Percentiles rank a stretch among this genome's conserved stretches.
phyloP scores from a whole-genome alignment of 805 yeast species.

The Saturnispora mendoncae region DNA sequence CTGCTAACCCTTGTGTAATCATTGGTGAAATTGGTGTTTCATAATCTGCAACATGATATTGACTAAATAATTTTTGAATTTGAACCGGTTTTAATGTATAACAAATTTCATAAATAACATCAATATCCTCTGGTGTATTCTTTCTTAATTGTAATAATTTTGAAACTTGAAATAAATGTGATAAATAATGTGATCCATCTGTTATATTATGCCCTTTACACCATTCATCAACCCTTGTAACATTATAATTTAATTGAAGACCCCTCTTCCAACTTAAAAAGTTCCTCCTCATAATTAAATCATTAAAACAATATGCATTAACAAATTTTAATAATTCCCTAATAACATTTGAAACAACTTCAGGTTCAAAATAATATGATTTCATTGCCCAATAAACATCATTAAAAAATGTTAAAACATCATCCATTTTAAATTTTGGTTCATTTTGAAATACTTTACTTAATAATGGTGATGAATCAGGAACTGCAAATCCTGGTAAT shows the following conservation, averaged over 20 bases:
- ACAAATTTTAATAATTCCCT: constrained; percentile 76
- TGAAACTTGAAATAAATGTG: constrained; percentile 86
- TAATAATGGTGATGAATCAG: constrained; percentile 71
- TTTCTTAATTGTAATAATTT: constrained; percentile 88
- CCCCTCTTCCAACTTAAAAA: constrained; percentile 98
- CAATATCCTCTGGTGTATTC: constrained; percentile 80
- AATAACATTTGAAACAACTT: constrained; percentile 76
- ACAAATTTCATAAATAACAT: constrained; percentile 89
- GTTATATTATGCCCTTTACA: constrained; percentile 88
- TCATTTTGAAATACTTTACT: constrained; percentile 71
- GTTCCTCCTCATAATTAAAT: constrained; percentile 86
- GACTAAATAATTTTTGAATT: constrained; percentile 83
- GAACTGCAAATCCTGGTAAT: constrained; percentile 90
- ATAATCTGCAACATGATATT: constrained; percentile 86
- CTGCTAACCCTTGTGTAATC: constrained; percentile 74
- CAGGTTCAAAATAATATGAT: constrained; percentile 77
- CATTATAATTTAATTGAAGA: constrained; percentile 89
- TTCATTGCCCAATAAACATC: constrained; percentile 89
- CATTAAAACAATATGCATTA: constrained; percentile 92
- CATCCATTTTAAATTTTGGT: constrained; percentile 85
- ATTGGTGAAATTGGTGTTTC: constrained; percentile 85
- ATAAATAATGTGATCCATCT: constrained; percentile 76
- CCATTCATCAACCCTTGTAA: constrained; percentile 96
- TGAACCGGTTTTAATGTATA: constrained; percentile 91
- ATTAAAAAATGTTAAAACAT: constrained; percentile 80